Evolutionary conservation across 2,329 filamentous ascomycete genomes (phyloP).

Genomic region (Botrytis hyacinthi): DNA sequence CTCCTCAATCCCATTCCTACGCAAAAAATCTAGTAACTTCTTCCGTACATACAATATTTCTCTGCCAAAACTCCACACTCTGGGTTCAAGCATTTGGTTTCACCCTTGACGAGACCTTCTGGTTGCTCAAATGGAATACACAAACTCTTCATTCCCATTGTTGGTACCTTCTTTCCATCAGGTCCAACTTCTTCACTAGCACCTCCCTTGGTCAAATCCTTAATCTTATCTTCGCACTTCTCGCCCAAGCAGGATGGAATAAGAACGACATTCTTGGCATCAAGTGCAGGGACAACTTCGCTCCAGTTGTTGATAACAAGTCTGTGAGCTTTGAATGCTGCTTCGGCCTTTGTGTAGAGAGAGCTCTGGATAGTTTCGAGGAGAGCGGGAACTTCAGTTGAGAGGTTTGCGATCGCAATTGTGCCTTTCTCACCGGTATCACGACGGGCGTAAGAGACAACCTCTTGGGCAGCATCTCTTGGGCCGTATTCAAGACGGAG

Average conservation of each 20-base stretch:
- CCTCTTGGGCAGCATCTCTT: conserved; percentile 83
- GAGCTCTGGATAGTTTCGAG: conserved; percentile 89
- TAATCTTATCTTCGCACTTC: conserved; percentile 91
- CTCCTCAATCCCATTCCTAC: conserved; percentile 16
- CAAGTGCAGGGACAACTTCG: conserved; percentile 84
- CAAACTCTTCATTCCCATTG: conserved; percentile 74
- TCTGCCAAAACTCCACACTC: conserved; percentile 75
- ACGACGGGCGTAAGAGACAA: conserved; percentile 81
- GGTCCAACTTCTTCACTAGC: conserved; percentile 51
- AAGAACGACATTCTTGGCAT: conserved; percentile 87
- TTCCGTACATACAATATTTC: conserved; percentile 90
- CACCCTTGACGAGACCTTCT: conserved; percentile 70
- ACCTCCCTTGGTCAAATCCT: conserved; percentile 81
- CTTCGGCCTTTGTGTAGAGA: conserved; percentile 71
- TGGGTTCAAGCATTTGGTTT: conserved; percentile 90
- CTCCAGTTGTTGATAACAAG: conserved; percentile 83
- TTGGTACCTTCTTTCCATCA: conserved; percentile 54
- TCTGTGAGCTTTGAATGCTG: conserved; percentile 75
- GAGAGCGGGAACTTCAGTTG: conserved; percentile 70
- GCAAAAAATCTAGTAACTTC: conserved; percentile 45
- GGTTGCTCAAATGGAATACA: conserved; percentile 87
- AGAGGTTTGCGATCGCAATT: conserved; percentile 72
- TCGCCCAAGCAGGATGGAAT: conserved; percentile 83
- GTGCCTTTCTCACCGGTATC: conserved; percentile 83
- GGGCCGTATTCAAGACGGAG: conserved; percentile 93